A percentile compares a stretch with the other conserved stretches of the same genome.
Conservation (phyloP, 2,329 filamentous ascomycete genomes). For the Sporothrix pseudoabietina region DNA sequence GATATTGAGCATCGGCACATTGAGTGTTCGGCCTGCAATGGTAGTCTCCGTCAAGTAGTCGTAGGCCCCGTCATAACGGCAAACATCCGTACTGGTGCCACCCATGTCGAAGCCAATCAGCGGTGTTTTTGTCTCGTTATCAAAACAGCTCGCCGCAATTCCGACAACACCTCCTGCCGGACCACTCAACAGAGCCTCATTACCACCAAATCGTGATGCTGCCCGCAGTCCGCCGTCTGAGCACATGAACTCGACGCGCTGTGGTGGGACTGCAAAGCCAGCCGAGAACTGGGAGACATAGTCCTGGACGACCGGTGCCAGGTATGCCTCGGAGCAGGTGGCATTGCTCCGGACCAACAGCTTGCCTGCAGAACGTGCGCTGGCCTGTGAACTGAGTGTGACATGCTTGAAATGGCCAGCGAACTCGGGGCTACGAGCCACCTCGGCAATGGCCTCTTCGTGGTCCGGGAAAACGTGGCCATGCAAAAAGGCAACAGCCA, state of each 20-base stretch:
- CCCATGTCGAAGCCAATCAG: constrained; percentile 67
- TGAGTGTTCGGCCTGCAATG: constrained; percentile 83
- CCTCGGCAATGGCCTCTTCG: not conserved
- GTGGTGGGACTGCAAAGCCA: constrained; percentile 53
- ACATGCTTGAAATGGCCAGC: not conserved
- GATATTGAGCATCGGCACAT: constrained; percentile 88
- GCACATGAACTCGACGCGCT: constrained; percentile 63
- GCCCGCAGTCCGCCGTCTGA: constrained; percentile 54
- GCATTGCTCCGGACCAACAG: constrained; percentile 69
- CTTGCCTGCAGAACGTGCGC: constrained; percentile 46
- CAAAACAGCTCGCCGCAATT: constrained; percentile 71
- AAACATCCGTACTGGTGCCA: constrained; percentile 29
- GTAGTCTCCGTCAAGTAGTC: constrained; percentile 72
- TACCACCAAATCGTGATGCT: constrained; percentile 33
- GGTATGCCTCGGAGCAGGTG: constrained; percentile 71
- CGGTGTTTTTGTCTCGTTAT: constrained; percentile 59
- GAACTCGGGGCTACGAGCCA: not conserved
- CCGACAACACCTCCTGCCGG: constrained; percentile 73
- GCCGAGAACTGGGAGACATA: constrained; percentile 67
- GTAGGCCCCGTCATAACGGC: constrained; percentile 52
- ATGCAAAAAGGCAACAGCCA: constrained; percentile 44
- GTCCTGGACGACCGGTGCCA: constrained; percentile 69
- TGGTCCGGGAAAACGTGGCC: not conserved
- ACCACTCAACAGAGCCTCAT: constrained; percentile 66
- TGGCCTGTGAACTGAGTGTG: constrained; percentile 48